Evolutionary conservation across 345 rosid species (phyloP).

Genomic region (Brassica napus): DNA sequence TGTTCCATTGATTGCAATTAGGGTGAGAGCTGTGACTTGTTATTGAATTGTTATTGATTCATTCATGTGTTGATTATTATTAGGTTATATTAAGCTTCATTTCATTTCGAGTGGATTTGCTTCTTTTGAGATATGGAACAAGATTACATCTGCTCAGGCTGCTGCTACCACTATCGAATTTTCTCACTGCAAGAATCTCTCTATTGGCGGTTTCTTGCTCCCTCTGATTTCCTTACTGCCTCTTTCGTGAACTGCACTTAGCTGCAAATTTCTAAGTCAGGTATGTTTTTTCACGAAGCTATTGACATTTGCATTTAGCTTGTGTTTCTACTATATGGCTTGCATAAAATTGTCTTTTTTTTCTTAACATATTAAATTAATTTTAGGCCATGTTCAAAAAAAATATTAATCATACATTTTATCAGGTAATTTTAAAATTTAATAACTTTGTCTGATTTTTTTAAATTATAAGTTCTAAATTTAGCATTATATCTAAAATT

Average conservation of each 20-base stretch:
- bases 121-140: conserved; percentile 69
- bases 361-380: background rate
- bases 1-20: too few species aligned
- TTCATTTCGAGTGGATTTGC: conserved; percentile 41
- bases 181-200: conserved; percentile 83
- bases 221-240: conserved; percentile 70
- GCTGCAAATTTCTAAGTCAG: conserved; percentile 62
- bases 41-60: too few species aligned
- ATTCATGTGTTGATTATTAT: background rate
- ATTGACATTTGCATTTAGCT: background rate
- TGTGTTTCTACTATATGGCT: background rate
- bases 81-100: conserved; percentile 60
- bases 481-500: too few species aligned
- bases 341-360: background rate
- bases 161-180: conserved; percentile 60
- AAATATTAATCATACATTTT: too few species aligned
- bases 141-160: conserved; percentile 58
- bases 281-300: conserved; percentile 56
- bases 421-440: too few species aligned
- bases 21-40: too few species aligned
- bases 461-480: too few species aligned
- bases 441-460: too few species aligned
- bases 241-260: conserved; percentile 93
- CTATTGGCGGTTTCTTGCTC: conserved; percentile 76
- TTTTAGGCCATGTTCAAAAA: too few species aligned